Base-by-base conservation (phyloP, 257 asterid genomes). In the Dorcoceras hygrometricum region DNA sequence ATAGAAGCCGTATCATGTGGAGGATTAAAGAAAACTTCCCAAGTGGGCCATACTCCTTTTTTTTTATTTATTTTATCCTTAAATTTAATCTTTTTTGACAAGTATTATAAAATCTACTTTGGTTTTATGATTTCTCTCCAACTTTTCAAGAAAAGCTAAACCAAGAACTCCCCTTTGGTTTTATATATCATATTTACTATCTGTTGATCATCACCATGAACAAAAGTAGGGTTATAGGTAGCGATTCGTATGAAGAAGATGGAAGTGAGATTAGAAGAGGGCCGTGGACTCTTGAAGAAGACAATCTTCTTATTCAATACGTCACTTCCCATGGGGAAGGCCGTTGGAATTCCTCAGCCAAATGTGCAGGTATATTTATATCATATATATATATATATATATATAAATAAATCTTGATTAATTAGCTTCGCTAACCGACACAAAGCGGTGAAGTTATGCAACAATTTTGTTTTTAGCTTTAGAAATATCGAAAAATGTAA, bases 271-370 rank as follows among this genome's bases (percentile, higher is more conserved):
- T 86, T 7, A 81, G 98, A 76, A 89, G 82, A 80, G 98, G 98
- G 55, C 95, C 96, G 71, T 91, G 98, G 98, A 87, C 94, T 10
- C 81, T 76, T 46, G 98, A 91, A 22, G 98, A 91, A 83, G 98
- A 91, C 73, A 82, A 83, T 57, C 90, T 91, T 68, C 95, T 91
- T 24, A 82, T 78, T 67, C 83, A 79, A 8, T 83, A 74, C 51
- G 79, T 89, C 25, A 62, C 81, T 48, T 71, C 67, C 59, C 85
- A 87, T 65, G 90, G 95, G 1, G 98, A 89, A 89, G 96, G 98
- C 39, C 85, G 85, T 19, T 91, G 98, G 96, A 89, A 85, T 73
- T 76, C 84, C 51, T 71, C 78, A 6, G 93, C 95, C 65, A 82
- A 85, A 70, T 76, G 78, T 78, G 89, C 96, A 59, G 51, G 46